Evolutionary conservation across 2,329 filamentous ascomycete genomes (phyloP).

Genomic region (Fusarium mundagurra): DNA sequence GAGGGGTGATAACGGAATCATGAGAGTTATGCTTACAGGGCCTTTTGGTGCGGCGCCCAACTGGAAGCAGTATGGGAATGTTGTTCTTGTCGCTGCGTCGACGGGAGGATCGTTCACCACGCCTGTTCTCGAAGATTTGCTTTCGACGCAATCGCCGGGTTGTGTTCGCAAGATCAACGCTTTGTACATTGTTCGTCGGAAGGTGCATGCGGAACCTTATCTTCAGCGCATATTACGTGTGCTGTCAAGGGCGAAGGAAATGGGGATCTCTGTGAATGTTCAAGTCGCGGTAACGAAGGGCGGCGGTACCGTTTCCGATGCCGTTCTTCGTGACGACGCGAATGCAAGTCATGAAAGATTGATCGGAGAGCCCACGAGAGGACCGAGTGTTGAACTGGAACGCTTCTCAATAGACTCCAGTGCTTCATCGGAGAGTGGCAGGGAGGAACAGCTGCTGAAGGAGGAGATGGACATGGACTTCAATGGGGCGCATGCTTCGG

Average conservation of each 20-base stretch:
- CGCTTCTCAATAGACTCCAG: constrained; percentile 39
- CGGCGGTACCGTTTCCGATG: neutral
- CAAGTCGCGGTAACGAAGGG: constrained; percentile 37
- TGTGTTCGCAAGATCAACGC: constrained; percentile 37
- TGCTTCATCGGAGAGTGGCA: constrained; percentile 19
- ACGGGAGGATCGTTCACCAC: constrained; percentile 40
- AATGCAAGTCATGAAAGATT: constrained; percentile 39
- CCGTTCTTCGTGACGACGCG: neutral
- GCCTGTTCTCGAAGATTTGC: constrained; percentile 35
- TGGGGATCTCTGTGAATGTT: constrained; percentile 35
- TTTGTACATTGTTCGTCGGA: constrained; percentile 34
- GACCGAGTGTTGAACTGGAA: constrained; percentile 32
- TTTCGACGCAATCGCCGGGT: constrained; percentile 27
- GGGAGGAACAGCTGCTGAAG: constrained; percentile 37
- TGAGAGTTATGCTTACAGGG: constrained; percentile 36
- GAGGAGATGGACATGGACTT: constrained; percentile 39
- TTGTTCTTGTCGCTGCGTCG: constrained; percentile 35
- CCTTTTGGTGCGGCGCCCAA: constrained; percentile 36
- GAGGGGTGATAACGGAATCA: constrained; percentile 12
- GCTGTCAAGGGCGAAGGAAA: constrained; percentile 34
- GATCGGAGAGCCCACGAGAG: constrained; percentile 24
- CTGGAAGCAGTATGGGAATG: constrained; percentile 41
- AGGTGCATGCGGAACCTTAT: constrained; percentile 33
- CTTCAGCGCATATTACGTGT: constrained; percentile 22
- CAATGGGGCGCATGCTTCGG: constrained; percentile 12